phyloP scores from a whole-genome alignment of 2,329 filamentous ascomycete genomes.

The Aspergillus pseudoterreus region DNA sequence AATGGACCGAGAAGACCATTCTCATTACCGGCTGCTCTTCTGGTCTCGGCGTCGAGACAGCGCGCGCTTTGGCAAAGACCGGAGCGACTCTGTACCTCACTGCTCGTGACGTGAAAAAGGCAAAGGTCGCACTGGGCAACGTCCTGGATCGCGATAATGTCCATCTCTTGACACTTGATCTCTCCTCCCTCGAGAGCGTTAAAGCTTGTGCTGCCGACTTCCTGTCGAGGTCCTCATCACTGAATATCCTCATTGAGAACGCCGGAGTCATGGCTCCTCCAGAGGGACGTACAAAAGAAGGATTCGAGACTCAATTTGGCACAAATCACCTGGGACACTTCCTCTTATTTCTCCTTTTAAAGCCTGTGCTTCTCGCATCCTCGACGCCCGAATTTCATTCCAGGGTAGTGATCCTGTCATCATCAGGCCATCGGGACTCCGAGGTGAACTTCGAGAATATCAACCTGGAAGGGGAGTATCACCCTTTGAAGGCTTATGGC shows the following conservation, averaged over 20 bases:
- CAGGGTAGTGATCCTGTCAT: constrained; percentile 47
- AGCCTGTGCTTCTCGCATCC: constrained; percentile 17
- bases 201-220: constrained; percentile 5
- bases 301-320: constrained; percentile 50
- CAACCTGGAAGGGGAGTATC: constrained; percentile 35
- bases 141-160: constrained; percentile 9
- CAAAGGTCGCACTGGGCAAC: constrained; percentile 21
- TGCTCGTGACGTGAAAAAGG: constrained; percentile 33
- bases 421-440: constrained; percentile 39
- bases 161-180: constrained; percentile 14
- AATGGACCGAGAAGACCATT: constrained; percentile 8
- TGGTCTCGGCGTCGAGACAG: constrained; percentile 45
- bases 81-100: constrained; percentile 34
- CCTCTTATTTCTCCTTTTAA: constrained; percentile 51
- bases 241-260: constrained; percentile 39
- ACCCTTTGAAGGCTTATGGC: constrained; percentile 41
- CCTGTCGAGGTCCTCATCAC: constrained; percentile 3
- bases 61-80: constrained; percentile 37
- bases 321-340: constrained; percentile 54
- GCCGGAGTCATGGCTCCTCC: constrained; percentile 41
- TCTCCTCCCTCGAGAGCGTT: constrained; percentile 2
- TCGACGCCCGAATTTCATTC: constrained; percentile 38
- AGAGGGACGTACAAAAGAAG: constrained; percentile 30
- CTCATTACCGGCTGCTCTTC: constrained; percentile 20
- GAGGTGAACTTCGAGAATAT: constrained; percentile 36